These are phyloP conservation scores for Rhodotorula glutinis DNA, from an alignment of 1,284 basidiomycete genomes.

Conservation along the genomic window DNA sequence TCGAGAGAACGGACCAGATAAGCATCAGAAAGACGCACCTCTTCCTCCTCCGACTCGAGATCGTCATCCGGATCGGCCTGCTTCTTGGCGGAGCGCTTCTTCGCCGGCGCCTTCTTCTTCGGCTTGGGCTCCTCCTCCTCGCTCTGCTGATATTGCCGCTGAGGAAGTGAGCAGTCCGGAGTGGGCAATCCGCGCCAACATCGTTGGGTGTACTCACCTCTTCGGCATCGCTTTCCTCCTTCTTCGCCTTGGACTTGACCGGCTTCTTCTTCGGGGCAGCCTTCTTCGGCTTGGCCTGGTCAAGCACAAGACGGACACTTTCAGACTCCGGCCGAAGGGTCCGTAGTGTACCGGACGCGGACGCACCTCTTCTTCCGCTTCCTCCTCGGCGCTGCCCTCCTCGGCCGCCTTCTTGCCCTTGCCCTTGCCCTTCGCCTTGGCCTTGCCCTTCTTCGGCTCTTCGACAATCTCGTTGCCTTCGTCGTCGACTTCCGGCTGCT, in stretches of 20 bases:
- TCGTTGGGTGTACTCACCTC: not conserved
- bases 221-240: not conserved
- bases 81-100: constrained; percentile 14
- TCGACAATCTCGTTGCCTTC: constrained; percentile 11
- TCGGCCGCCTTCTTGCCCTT: constrained; percentile 20
- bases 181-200: no score
- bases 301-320: not conserved
- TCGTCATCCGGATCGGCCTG: constrained; percentile 5
- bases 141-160: not conserved
- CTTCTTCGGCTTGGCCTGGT: constrained; percentile 30
- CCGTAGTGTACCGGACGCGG: no score
- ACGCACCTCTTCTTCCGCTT: not conserved
- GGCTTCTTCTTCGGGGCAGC: constrained; percentile 10
- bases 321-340: no score
- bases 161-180: not conserved
- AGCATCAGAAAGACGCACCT: not conserved
- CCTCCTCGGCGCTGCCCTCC: not conserved
- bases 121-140: not conserved
- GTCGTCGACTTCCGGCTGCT: constrained; percentile 17
- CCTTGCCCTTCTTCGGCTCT: constrained; percentile 18
- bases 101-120: constrained; percentile 24
- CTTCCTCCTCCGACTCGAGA: constrained; percentile 6
- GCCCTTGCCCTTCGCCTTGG: constrained; percentile 5
- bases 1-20: not conserved
- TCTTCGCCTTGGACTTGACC: not conserved